Base-by-base conservation (phyloP, 1,139 yeast species). In the Candida pseudocylindracea region DNA sequence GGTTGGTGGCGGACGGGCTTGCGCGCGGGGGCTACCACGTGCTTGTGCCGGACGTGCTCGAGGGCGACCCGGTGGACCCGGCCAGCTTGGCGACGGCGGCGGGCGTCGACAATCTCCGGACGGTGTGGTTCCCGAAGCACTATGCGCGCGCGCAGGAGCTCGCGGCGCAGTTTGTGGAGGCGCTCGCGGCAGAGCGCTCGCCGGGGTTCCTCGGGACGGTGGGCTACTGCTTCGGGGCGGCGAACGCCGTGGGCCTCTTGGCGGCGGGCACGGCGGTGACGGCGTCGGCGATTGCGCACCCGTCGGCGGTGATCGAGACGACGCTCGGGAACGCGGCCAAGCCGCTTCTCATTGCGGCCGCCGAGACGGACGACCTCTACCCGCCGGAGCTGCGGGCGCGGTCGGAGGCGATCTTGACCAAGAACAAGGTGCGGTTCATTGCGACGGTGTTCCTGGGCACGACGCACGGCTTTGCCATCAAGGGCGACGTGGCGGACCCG, bases 221-320 rank as follows among this genome's bases (percentile, higher is more conserved):
- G 35, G 94, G 94, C 12, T 72, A 79, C 59, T 83, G 94, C 55
- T 81, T 61, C 42, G 94, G 94, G 44, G 93, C 83, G 33, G 74
- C 72, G 49, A 71, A 56, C 40, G 69, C 63, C 26, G 45, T 74
- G 32, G 68, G 63, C 36, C 61, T 72, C 36, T 52, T 74, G 33
- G 53, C 65, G 2, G 49, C 51, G 12, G 55, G 46, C 24, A 73
- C 72, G 15, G 41, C 51, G 24, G 49, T 67, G 26, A 63, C 70
- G 37, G 75, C 61, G 27, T 81, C 66, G 41, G 91, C 85, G 8
- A 49, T 66, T 37, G 88, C 85, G 10, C 94, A 83, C 50, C 94
- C 94, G 10, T 72, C 91, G 2, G 60, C 72, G 37, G 72, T 78
- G 27, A 36, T 61, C 8, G 60, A 63, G 26, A 81, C 70, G 26